Evolutionary conservation across 371 early-diverging fungal genomes (phyloP).

Genomic region (Rhizopus arrhizus): DNA sequence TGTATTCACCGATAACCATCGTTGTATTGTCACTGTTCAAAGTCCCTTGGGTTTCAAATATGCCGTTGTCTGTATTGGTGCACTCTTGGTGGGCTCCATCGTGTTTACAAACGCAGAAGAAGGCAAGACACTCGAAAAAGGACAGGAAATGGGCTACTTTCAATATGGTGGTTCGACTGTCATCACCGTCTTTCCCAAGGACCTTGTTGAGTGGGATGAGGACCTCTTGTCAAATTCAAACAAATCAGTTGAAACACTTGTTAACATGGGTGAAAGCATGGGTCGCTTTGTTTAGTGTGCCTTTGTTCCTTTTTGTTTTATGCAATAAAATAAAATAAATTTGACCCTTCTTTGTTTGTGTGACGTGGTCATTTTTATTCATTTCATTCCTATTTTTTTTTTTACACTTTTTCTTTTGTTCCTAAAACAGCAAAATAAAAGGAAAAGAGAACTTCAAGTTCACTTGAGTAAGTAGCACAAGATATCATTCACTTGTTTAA

Average conservation of each 20-base stretch:
- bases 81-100: conserved; percentile 53
- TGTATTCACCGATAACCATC: conserved; percentile 55
- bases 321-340: too few relatives aligned
- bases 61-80: conserved; percentile 51
- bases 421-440: conserved; percentile 3
- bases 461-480: not conserved
- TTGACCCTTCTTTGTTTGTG: not conserved
- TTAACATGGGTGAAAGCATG: conserved; percentile 46
- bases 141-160: conserved; percentile 75
- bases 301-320: too few relatives aligned
- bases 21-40: conserved; percentile 37
- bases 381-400: conserved; percentile 2
- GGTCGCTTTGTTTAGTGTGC: conserved; percentile 18
- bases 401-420: not conserved
- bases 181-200: conserved; percentile 61
- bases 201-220: conserved; percentile 58
- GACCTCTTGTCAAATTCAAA: conserved; percentile 59
- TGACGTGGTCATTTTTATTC: not conserved
- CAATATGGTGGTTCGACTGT: conserved; percentile 69
- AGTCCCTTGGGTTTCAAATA: conserved; percentile 25
- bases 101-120: conserved; percentile 42
- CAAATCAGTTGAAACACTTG: conserved; percentile 60
- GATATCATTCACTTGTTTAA: not conserved
- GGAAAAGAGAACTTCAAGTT: too few relatives aligned
- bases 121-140: conserved; percentile 41